Percentiles rank a stretch among this genome's conserved stretches.
Evolutionary conservation across 2,329 filamentous ascomycete species (phyloP).

Genomic region (Aspergillus sp.): DNA sequence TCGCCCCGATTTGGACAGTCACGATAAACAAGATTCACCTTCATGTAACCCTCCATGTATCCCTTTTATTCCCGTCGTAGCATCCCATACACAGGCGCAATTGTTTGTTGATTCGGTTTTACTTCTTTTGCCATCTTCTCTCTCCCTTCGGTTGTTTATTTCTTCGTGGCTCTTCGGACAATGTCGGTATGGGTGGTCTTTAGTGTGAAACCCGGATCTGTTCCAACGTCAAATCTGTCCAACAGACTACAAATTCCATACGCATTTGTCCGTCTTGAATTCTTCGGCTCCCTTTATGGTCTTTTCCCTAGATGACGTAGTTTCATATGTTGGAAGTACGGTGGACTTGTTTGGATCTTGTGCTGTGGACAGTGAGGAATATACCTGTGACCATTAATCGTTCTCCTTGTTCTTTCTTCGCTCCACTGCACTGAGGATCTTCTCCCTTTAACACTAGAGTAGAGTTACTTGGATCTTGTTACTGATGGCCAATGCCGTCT

Average conservation of each 20-base stretch:
- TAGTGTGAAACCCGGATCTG: not conserved
- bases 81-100: slow-evolving; percentile 43
- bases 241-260: not conserved
- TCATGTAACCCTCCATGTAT: slow-evolving; percentile 43
- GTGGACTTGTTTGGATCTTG: too few relatives aligned
- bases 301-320: not conserved
- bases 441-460: not conserved
- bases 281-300: too few relatives aligned
- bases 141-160: slow-evolving; percentile 16
- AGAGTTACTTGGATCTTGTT: too few relatives aligned
- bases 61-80: slow-evolving; percentile 27
- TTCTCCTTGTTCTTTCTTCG: not conserved
- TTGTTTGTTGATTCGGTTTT: slow-evolving; percentile 32
- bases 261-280: too few relatives aligned
- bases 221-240: not conserved
- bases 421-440: not conserved
- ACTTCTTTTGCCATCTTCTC: slow-evolving; percentile 1
- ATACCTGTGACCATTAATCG: too few relatives aligned
- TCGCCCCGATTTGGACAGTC: slow-evolving; percentile 25
- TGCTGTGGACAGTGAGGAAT: too few relatives aligned
- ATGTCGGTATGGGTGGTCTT: not conserved
- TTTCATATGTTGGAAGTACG: slow-evolving; percentile 11
- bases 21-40: slow-evolving; percentile 49
- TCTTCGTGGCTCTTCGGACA: not conserved
- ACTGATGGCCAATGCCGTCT: too few relatives aligned